Evolutionary conservation across 108 stramenopile genomes (phyloP).

Genomic region (Cyclotella baltica): DNA sequence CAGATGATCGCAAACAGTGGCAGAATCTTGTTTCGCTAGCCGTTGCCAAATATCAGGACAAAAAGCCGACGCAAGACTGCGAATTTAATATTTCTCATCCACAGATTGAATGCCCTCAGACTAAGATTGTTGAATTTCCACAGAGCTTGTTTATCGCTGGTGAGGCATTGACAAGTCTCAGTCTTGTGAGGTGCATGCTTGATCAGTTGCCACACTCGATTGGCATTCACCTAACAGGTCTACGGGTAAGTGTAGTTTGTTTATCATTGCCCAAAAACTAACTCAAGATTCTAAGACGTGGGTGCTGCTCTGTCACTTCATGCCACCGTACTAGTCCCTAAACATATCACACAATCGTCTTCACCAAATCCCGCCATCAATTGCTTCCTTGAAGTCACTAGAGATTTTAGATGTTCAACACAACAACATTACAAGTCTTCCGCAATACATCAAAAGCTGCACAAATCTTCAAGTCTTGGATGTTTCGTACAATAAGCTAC

Average conservation of each 20-base stretch:
- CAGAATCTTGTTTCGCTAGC: constrained; percentile 20
- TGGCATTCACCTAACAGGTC: constrained; percentile 35
- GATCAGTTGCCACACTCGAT: constrained; percentile 38
- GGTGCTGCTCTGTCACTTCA: neutral
- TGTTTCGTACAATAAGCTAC: constrained; percentile 45
- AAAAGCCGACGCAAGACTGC: neutral
- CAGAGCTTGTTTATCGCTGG: constrained; percentile 39
- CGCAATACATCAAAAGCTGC: constrained; percentile 27
- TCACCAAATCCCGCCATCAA: constrained; percentile 28
- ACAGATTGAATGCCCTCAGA: neutral
- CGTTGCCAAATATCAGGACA: neutral
- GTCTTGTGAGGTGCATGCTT: constrained; percentile 23
- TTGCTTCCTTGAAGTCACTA: constrained; percentile 26
- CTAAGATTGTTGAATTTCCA: constrained; percentile 26
- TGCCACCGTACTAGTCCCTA: constrained; percentile 23
- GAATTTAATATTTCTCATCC: constrained; percentile 22
- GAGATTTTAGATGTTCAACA: constrained; percentile 43
- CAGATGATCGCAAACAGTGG: constrained; percentile 12
- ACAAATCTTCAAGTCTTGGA: constrained; percentile 40
- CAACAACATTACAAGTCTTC: constrained; percentile 36
- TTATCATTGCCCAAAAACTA: neutral
- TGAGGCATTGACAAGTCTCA: constrained; percentile 17
- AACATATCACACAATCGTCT: constrained; percentile 43
- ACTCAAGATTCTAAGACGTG: neutral
- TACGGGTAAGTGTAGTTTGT: constrained; percentile 36